Evolutionary conservation across 164 flowering plant species (phyloP), one percentile per base, ranked within the genome.

Genomic region (Platanus orientalis): DNA sequence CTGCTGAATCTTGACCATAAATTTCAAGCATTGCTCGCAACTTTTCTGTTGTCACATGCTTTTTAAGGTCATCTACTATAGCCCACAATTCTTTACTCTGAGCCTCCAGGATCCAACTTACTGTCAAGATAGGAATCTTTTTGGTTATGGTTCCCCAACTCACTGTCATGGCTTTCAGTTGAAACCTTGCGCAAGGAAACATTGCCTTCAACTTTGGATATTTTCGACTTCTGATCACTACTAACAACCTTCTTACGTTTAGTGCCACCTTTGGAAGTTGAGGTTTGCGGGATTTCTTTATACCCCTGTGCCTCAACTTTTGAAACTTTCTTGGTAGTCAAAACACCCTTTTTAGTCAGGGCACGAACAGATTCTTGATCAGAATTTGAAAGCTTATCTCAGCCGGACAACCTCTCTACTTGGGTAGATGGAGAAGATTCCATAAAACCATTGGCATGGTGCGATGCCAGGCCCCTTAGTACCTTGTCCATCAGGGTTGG

Each of bases 21-120:
- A 73, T 79, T 72, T 87, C 96, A 78, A 95, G 97, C 97, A 92
- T 95, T 71, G 83, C 83, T 27, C 91, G 87, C 78, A 95, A 48
- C 79, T 92, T 92, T 29, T 76, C 55, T 21, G 81, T 70, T 28
- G 88, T 77, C n/a, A 92, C 97, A 75, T 90, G 80, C 69, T 80
- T 85, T 67, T 86, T 87, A 24, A 95, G 83, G 57, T 89, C 82
- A 78, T 89, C 97, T 79, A 89, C 90, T 36, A 92, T 65, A 54
- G 80, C 81, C 97, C 99, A 95, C 11, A 92, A 58, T 50, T 70
- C 81, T 72, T 78, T 91, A 27, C 70, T 76, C 71, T 91, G 99
- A 48, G 78, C 76, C 73, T 90, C 91, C n/a, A n/a, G n/a, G n/a
- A n/a, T n/a, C n/a, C 69, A 85, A 69, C 67, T 73, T 76, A 28